Evolutionary conservation across 768 basidiomycete genomes (phyloP).

Genomic region (Lepiota brunneoincarnata): DNA sequence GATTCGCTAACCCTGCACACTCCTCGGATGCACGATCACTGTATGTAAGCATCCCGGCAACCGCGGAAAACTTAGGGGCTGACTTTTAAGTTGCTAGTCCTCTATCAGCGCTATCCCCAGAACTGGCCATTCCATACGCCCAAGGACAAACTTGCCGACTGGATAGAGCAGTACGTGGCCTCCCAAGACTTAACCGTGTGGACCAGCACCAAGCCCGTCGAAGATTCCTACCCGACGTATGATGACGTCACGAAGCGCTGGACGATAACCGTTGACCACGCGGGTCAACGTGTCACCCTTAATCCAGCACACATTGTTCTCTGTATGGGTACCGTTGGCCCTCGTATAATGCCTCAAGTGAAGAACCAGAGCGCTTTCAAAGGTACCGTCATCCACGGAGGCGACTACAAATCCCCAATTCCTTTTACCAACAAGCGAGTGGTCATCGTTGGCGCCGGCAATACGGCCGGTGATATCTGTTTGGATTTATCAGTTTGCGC

Average conservation of each 20-base stretch:
- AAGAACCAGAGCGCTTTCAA: neutral
- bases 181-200: constrained; percentile 7
- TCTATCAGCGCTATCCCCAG: constrained; percentile 4
- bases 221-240: neutral
- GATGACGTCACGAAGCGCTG: constrained; percentile 2
- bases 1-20: constrained; percentile 5
- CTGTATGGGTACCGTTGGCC: constrained; percentile 2
- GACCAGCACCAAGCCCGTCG: neutral
- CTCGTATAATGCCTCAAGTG: neutral
- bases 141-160: constrained; percentile 10
- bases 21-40: constrained; percentile 6
- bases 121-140: constrained; percentile 4
- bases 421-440: neutral
- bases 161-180: constrained; percentile 8
- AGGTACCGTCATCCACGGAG: constrained; percentile 7
- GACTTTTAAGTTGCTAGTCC: neutral
- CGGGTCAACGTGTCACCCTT: constrained; percentile 3
- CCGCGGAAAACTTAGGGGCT: neutral
- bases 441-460: constrained; percentile 7
- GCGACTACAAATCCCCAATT: neutral
- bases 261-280: constrained; percentile 1
- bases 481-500: constrained; percentile 1
- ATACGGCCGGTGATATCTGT: constrained; percentile 5
- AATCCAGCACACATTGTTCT: constrained; percentile 7
- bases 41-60: neutral